phyloP scores from a whole-genome alignment of 2,329 filamentous ascomycete species.

The Akanthomyces dipterigenus region DNA sequence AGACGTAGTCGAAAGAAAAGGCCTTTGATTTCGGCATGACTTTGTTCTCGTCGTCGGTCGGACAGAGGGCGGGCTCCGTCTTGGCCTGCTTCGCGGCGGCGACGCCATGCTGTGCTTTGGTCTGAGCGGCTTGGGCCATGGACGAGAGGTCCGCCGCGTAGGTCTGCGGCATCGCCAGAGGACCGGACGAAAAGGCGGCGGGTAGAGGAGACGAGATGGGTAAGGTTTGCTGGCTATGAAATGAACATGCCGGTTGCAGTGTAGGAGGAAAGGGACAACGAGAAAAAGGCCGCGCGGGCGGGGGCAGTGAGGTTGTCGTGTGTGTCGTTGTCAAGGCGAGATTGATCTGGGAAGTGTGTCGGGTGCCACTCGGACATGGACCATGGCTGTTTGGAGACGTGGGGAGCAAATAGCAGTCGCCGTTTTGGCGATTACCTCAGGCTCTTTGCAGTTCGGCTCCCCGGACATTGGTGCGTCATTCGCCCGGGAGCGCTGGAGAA shows the following conservation, averaged over 20 bases:
- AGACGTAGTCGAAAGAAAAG: conserved; percentile 74
- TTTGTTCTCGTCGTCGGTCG: conserved; percentile 42
- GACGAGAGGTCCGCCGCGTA: conserved; percentile 51
- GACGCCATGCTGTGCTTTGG: conserved; percentile 24
- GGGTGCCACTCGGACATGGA: not conserved
- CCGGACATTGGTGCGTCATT: conserved; percentile 14
- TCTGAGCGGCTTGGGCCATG: conserved; percentile 45
- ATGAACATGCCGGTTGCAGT: not conserved
- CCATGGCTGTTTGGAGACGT: not conserved
- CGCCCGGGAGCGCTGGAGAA: not conserved
- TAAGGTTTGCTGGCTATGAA: not conserved
- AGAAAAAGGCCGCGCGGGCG: not conserved
- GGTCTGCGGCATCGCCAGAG: conserved; percentile 26
- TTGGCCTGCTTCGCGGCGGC: conserved; percentile 23
- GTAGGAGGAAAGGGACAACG: not conserved
- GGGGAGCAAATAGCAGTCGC: conserved; percentile 7
- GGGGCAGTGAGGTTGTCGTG: not conserved
- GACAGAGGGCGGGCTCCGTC: conserved; percentile 36
- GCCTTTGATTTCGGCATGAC: conserved; percentile 40
- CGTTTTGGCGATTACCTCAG: conserved; percentile 9
- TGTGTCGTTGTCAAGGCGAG: conserved; percentile 1
- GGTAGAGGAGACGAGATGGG: not conserved
- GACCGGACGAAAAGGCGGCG: conserved; percentile 11
- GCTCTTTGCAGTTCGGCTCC: not conserved
- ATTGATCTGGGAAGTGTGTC: not conserved